Conservation (phyloP, 2,329 filamentous ascomycete genomes). For the Talaromyces sp. region DNA sequence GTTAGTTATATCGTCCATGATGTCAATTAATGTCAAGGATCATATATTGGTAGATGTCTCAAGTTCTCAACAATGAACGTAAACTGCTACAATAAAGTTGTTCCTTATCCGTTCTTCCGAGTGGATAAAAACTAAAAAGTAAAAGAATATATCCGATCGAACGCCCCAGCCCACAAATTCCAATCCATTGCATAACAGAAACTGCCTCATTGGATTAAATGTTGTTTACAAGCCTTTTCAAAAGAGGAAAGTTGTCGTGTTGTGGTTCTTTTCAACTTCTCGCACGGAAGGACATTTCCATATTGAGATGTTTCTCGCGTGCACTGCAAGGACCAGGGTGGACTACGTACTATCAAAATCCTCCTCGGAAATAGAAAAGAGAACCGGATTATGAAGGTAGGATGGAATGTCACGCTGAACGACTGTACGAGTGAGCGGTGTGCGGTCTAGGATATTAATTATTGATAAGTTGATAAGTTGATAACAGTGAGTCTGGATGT, state of each 20-base stretch:
- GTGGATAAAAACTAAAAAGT: background rate
- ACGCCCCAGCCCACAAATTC: background rate
- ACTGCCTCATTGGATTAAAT: background rate
- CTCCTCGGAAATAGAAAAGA: background rate
- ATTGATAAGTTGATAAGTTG: too few species aligned
- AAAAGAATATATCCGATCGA: background rate
- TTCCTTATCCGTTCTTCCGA: too few species aligned
- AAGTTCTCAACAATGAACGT: too few species aligned
- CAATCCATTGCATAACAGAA: constrained; percentile 4
- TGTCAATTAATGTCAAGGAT: too few species aligned
- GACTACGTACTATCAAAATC: background rate
- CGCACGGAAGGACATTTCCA: background rate
- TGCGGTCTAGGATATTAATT: background rate
- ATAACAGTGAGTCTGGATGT: background rate
- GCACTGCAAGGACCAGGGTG: background rate
- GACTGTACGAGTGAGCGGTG: background rate
- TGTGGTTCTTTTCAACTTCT: background rate
- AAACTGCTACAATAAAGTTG: too few species aligned
- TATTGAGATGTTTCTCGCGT: constrained; percentile 11
- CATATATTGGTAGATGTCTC: too few species aligned
- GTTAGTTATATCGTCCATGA: too few species aligned
- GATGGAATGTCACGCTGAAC: background rate
- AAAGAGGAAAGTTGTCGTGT: background rate
- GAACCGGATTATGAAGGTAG: background rate
- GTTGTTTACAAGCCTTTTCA: background rate